These are phyloP conservation scores for Citeromyces siamensis DNA, from an alignment of 1,139 yeast genomes.

Conservation along the genomic window DNA sequence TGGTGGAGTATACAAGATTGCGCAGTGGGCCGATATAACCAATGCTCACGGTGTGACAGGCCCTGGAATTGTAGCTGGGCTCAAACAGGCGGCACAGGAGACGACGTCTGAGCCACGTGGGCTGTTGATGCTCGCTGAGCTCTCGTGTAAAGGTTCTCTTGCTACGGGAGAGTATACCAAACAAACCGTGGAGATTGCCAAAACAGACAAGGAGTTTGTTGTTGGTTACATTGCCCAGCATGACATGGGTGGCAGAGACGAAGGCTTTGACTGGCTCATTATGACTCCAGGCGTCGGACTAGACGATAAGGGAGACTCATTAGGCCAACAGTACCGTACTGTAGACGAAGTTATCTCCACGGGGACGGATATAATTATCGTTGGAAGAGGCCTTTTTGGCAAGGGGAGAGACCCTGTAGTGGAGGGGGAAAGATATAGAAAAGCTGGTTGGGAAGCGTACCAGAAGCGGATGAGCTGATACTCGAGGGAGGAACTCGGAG, in stretches of 20 bases:
- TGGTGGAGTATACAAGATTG: conserved; percentile 82
- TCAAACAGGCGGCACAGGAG: conserved; percentile 65
- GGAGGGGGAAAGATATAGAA: conserved; percentile 82
- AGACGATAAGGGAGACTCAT: conserved; percentile 92
- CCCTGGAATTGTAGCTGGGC: conserved; percentile 80
- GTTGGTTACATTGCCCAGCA: conserved; percentile 95
- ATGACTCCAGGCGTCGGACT: conserved; percentile 99
- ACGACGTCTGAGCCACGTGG: conserved; percentile 62
- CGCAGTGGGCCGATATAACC: conserved; percentile 92
- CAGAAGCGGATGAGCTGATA: conserved; percentile 24
- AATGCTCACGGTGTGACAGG: conserved; percentile 99
- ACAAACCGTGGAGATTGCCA: conserved; percentile 84
- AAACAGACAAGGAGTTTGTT: conserved; percentile 75
- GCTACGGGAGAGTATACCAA: conserved; percentile 88
- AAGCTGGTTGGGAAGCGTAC: conserved; percentile 94
- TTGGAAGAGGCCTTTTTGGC: conserved; percentile 95
- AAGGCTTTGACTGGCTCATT: conserved; percentile 87
- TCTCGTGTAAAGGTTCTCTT: conserved; percentile 85
- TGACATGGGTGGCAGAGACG: conserved; percentile 72
- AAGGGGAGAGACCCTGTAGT: conserved; percentile 83
- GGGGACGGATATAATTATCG: conserved; percentile 91
- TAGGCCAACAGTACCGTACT: conserved; percentile 95
- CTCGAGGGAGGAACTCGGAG: too few relatives aligned
- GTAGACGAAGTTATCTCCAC: conserved; percentile 66
- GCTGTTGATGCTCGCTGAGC: conserved; percentile 87